These are phyloP conservation scores for Entomortierella chlamydospora DNA, from an alignment of 192 early-diverging fungal genomes.

Conservation along the genomic window DNA sequence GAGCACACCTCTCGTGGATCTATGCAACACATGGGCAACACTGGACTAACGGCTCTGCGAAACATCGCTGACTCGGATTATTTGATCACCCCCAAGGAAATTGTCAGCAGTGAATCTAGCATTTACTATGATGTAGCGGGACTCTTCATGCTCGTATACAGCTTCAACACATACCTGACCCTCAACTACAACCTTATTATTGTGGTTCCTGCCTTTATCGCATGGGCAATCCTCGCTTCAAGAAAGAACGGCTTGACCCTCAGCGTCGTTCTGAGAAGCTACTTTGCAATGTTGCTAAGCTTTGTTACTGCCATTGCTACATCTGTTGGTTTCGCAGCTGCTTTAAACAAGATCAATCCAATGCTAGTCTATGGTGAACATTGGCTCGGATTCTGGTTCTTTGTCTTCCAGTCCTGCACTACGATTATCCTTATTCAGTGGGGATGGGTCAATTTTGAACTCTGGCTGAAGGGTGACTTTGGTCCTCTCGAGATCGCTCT, in stretches of 20 bases:
- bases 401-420: slow-evolving; percentile 35
- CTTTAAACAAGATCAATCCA: slow-evolving; percentile 51
- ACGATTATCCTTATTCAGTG: slow-evolving; percentile 42
- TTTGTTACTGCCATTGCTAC: slow-evolving; percentile 36
- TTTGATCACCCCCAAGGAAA: slow-evolving; percentile 38
- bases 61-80: slow-evolving; percentile 61
- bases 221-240: slow-evolving; percentile 24
- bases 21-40: slow-evolving; percentile 76
- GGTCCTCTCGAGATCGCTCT: slow-evolving; percentile 33
- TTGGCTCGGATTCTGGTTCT: slow-evolving; percentile 42
- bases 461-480: slow-evolving; percentile 34
- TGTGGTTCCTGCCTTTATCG: slow-evolving; percentile 33
- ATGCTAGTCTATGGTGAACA: slow-evolving; percentile 55
- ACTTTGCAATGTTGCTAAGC: slow-evolving; percentile 31
- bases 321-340: slow-evolving; percentile 24
- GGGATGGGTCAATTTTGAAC: slow-evolving; percentile 33
- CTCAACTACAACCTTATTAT: slow-evolving; percentile 51
- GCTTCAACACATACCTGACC: slow-evolving; percentile 48
- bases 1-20: slow-evolving; percentile 62
- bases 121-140: slow-evolving; percentile 65
- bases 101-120: slow-evolving; percentile 37
- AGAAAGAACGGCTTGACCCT: slow-evolving; percentile 19
- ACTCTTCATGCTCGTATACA: slow-evolving; percentile 53
- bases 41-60: slow-evolving; percentile 59
- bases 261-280: slow-evolving; percentile 15